Evolutionary conservation across 1,139 yeast species (phyloP).

Genomic region (Yamadazyma siamensis): DNA sequence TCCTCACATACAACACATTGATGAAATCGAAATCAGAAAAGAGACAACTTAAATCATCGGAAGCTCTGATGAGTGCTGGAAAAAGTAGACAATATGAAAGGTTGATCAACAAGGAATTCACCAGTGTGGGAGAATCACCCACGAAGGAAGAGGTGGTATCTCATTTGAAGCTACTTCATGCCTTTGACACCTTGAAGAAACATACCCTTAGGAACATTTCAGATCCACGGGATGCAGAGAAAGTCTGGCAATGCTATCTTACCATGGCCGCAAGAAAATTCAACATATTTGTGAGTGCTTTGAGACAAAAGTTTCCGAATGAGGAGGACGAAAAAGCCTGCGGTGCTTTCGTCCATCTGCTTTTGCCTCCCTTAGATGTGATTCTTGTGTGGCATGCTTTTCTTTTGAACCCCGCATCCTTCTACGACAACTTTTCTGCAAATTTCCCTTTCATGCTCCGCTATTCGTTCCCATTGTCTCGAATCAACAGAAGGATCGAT

Average conservation of each 20-base stretch:
- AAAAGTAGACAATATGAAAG: no score
- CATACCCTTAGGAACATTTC: slow-evolving; percentile 3
- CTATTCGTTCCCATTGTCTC: slow-evolving; percentile 26
- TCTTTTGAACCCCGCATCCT: slow-evolving; percentile 17
- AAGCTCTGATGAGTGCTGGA: no score
- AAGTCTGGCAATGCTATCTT: slow-evolving; percentile 29
- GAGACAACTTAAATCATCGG: no score
- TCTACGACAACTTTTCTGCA: slow-evolving; percentile 26
- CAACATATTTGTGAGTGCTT: slow-evolving; percentile 22
- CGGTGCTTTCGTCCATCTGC: neutral
- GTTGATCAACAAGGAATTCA: no score
- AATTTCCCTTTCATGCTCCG: slow-evolving; percentile 19
- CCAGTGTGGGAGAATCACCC: no score
- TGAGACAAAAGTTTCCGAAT: slow-evolving; percentile 7
- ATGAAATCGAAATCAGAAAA: no score
- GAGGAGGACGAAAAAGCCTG: neutral
- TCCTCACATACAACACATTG: no score
- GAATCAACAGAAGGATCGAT: slow-evolving; percentile 19
- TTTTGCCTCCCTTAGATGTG: slow-evolving; percentile 34
- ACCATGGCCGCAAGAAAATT: slow-evolving; percentile 29
- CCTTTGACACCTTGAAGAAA: slow-evolving; percentile 22
- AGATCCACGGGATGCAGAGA: slow-evolving; percentile 11
- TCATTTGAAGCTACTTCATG: slow-evolving; percentile 28
- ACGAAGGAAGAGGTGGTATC: slow-evolving; percentile 7
- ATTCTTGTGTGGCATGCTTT: slow-evolving; percentile 39